Evolutionary conservation across 495 filamentous ascomycete species (phyloP).

Genomic region (Aspergillus bridgeri): DNA sequence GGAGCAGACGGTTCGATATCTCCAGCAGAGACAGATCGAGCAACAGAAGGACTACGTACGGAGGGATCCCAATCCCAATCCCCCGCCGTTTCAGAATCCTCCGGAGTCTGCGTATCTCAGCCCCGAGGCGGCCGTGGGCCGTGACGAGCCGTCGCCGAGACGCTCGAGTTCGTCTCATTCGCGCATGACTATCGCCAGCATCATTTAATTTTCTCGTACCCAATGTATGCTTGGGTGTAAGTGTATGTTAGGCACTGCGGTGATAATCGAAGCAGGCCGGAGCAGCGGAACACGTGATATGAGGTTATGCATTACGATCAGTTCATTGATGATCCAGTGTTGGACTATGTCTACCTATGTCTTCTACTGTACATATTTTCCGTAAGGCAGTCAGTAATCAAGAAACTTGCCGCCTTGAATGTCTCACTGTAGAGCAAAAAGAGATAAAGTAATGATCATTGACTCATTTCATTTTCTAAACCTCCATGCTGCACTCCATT

Average conservation of each 20-base stretch:
- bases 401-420: not conserved
- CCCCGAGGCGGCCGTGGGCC: constrained; percentile 34
- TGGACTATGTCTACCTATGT: not conserved
- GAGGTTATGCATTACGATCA: constrained; percentile 21
- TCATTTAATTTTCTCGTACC: constrained; percentile 59
- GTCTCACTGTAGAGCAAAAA: too few relatives aligned
- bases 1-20: constrained; percentile 45
- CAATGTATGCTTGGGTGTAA: too few relatives aligned
- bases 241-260: too few relatives aligned
- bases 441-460: not conserved
- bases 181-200: constrained; percentile 78
- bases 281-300: constrained; percentile 17
- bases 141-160: constrained; percentile 37
- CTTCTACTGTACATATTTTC: not conserved
- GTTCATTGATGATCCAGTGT: constrained; percentile 3
- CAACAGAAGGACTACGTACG: constrained; percentile 18
- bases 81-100: constrained; percentile 12
- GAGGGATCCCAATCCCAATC: too few relatives aligned
- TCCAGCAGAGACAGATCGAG: constrained; percentile 39
- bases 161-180: constrained; percentile 41
- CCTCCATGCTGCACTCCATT: too few relatives aligned
- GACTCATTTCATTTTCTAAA: too few relatives aligned
- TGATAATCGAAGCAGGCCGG: too few relatives aligned
- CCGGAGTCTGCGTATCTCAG: constrained; percentile 30
- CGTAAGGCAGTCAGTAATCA: not conserved